Conservation (phyloP, 2,329 filamentous ascomycete genomes). For the Fusarium sterilihyphosum region DNA sequence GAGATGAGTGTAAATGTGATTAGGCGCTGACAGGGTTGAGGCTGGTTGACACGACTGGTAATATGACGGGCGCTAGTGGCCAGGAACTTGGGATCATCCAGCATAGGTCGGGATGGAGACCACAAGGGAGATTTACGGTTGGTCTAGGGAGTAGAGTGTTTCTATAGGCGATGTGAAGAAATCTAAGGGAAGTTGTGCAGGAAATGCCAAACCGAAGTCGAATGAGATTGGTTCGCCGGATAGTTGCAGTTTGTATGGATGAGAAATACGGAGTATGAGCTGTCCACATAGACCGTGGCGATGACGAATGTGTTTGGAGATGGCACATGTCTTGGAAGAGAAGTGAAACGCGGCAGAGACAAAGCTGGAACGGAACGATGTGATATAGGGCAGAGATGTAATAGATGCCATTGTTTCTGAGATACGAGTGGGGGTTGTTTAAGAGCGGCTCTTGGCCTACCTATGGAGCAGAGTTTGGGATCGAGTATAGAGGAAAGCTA, state of each 20-base stretch:
- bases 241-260: neutral
- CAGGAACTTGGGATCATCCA: conserved; percentile 1
- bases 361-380: conserved; percentile 28
- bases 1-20: neutral
- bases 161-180: neutral
- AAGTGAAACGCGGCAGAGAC: conserved; percentile 28
- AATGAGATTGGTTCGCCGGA: neutral
- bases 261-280: neutral
- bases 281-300: neutral
- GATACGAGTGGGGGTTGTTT: neutral
- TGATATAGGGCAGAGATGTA: neutral
- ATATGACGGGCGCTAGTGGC: conserved; percentile 19
- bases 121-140: neutral
- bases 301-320: conserved; percentile 9
- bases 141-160: neutral
- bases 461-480: neutral
- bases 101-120: conserved; percentile 8
- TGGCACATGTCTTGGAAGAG: conserved; percentile 26
- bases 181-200: neutral
- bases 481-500: neutral
- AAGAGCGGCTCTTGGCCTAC: neutral
- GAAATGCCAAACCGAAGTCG: neutral
- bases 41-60: conserved; percentile 1
- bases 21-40: conserved; percentile 21
- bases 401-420: conserved; percentile 4